Evolutionary conservation across 768 basidiomycete species (phyloP), one percentile per base, ranked within the genome.

Genomic region (Exsudoporus frostii): DNA sequence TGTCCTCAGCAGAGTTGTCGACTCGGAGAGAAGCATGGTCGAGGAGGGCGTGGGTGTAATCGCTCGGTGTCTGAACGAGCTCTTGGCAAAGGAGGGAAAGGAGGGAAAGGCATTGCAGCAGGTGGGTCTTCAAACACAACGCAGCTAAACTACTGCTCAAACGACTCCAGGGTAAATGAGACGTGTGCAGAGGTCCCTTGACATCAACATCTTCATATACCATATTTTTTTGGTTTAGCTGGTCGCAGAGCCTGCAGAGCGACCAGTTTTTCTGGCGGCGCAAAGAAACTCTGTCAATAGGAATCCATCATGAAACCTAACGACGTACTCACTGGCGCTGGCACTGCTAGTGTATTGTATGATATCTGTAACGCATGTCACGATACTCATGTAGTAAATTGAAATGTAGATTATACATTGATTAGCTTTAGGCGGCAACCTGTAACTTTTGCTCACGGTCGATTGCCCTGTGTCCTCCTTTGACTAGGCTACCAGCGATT

Each of bases 41-140:
- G 81, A 86, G 59, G 80, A 80, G 54, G 83, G 79, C 0, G 85
- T 84, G 14, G 87, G 86, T 8, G 71, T 81, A 36, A 77, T 92
- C 14, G 83, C 82, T 1, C 73, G 87, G 53, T 84, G 78, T 61
- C 63, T 90, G 58, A 90, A 89, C 68, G 83, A 85, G 56, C 62
- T 86, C 42, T 79, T 84, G 73, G 74, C 78, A 37, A 70, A 68
- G 44, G 73, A 75, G 37, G 59, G 53, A 37, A 70, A 68, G 44
- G 73, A 75, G 37, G 59, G 53, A 17, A 68, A 56, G 27, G 24
- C 14, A 9, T n/a, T 40, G 19, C 59, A 53, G 20, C 54, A 60
- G 52, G 69, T 60, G 19, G 55, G 70, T 56, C 38, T 27, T 42
- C 15, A 7, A 8, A 30, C 29, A 20, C 53, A 7, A 53, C 11